phyloP scores from a whole-genome alignment of 78 protist genomes.

The Polysphondylium violaceum region DNA sequence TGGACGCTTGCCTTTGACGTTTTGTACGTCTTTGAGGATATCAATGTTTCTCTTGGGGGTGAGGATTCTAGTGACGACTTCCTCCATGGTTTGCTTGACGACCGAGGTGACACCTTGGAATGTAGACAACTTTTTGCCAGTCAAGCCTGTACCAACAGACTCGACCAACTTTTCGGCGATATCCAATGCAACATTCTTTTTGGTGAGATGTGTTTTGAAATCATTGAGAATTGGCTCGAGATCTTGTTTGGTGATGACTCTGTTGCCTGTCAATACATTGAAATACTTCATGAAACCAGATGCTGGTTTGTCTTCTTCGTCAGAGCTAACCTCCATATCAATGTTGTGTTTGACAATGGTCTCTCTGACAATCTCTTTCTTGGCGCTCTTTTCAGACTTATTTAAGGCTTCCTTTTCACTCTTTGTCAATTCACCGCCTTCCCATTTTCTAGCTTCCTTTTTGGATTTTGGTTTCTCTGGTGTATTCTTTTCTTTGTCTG shows the following conservation, averaged over 20 bases:
- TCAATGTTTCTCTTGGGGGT: conserved; percentile 93
- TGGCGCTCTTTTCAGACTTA: not conserved
- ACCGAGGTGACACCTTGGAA: conserved; percentile 41
- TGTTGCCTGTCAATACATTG: conserved; percentile 68
- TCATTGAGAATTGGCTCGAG: conserved; percentile 81
- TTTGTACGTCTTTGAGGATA: conserved; percentile 85
- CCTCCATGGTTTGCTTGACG: conserved; percentile 83
- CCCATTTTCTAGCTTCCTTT: conserved; percentile 51
- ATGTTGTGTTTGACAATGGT: conserved; percentile 30
- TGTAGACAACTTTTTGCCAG: conserved; percentile 89
- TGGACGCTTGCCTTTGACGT: conserved; percentile 81
- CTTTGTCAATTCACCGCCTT: conserved; percentile 14
- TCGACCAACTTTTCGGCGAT: conserved; percentile 91
- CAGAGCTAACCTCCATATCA: conserved; percentile 35
- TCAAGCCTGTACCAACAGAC: conserved; percentile 85
- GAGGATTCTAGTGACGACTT: conserved; percentile 93
- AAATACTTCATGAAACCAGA: conserved; percentile 68
- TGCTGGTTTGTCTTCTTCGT: conserved; percentile 37
- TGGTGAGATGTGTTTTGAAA: conserved; percentile 84
- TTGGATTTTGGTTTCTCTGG: conserved; percentile 7
- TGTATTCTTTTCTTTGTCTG: conserved; percentile 26
- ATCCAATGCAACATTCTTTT: conserved; percentile 97
- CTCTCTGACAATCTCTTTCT: not conserved
- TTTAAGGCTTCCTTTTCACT: conserved; percentile 8
- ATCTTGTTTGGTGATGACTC: conserved; percentile 57